Conservation (phyloP, 2,329 filamentous ascomycete species). For the Trichoderma sp. region DNA sequence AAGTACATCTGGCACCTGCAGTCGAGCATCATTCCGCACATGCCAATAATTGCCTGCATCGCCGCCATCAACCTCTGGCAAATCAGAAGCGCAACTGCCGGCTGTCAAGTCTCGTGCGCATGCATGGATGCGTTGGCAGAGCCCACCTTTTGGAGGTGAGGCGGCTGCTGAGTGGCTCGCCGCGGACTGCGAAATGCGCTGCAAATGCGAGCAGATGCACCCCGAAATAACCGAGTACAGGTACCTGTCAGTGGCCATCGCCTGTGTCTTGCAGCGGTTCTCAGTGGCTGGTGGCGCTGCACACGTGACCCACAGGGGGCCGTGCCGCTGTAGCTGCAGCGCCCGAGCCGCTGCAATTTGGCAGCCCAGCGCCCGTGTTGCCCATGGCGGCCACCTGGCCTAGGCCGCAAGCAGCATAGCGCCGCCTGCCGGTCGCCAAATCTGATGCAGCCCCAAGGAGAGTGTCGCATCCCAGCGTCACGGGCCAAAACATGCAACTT, state of each 20-base stretch:
- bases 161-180: background rate
- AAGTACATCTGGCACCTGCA: background rate
- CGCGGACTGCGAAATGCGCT: too few relatives aligned
- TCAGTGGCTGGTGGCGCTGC: background rate
- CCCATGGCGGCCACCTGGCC: constrained; percentile 32
- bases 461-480: constrained; percentile 27
- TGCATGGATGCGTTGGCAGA: constrained; percentile 16
- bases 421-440: constrained; percentile 6
- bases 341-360: constrained; percentile 4
- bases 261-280: constrained; percentile 2
- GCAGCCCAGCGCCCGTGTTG: constrained; percentile 25
- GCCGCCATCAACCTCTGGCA: background rate
- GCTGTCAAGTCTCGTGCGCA: constrained; percentile 5
- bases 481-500: constrained; percentile 29
- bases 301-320: constrained; percentile 8
- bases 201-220: background rate
- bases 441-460: constrained; percentile 17
- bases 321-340: constrained; percentile 4
- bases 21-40: constrained; percentile 6
- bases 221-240: background rate
- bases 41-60: constrained; percentile 12
- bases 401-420: constrained; percentile 16
- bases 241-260: background rate
- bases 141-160: background rate
- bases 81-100: background rate